Evolutionary conservation across 2,329 filamentous ascomycete species (phyloP).

Genomic region (Fusarium pseudonygamai): DNA sequence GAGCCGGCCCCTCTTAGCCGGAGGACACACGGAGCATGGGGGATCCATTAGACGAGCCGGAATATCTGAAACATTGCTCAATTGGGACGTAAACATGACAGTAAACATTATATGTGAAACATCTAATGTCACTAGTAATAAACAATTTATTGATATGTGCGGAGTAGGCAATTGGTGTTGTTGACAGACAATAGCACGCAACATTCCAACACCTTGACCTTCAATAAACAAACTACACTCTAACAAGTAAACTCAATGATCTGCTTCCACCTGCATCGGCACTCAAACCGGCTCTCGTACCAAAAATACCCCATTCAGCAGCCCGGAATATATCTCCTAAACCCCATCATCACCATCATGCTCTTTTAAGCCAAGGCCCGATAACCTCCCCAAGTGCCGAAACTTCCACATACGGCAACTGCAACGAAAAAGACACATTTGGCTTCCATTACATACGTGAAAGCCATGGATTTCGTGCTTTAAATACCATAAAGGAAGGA

Average conservation of each 20-base stretch:
- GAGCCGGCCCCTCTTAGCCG: constrained; percentile 29
- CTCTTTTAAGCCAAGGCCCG: constrained; percentile 8
- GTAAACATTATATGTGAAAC: not conserved
- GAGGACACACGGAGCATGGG: not conserved
- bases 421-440: constrained; percentile 11
- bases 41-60: not conserved
- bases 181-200: not conserved
- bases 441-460: not conserved
- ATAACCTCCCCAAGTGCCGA: constrained; percentile 11
- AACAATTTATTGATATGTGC: not conserved
- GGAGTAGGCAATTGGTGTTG: too few relatives aligned
- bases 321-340: not conserved
- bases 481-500: not conserved
- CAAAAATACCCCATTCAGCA: not conserved
- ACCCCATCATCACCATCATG: not conserved
- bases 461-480: not conserved
- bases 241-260: not conserved
- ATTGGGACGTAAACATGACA: not conserved
- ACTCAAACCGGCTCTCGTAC: not conserved
- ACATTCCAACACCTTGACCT: not conserved
- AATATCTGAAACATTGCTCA: not conserved
- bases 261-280: constrained; percentile 15
- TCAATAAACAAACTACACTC: not conserved
- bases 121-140: not conserved
- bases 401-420: constrained; percentile 14